Evolutionary conservation across 2,329 filamentous ascomycete genomes (phyloP), one percentile per base, ranked within the genome.

Genomic region (Colletotrichum sp.): DNA sequence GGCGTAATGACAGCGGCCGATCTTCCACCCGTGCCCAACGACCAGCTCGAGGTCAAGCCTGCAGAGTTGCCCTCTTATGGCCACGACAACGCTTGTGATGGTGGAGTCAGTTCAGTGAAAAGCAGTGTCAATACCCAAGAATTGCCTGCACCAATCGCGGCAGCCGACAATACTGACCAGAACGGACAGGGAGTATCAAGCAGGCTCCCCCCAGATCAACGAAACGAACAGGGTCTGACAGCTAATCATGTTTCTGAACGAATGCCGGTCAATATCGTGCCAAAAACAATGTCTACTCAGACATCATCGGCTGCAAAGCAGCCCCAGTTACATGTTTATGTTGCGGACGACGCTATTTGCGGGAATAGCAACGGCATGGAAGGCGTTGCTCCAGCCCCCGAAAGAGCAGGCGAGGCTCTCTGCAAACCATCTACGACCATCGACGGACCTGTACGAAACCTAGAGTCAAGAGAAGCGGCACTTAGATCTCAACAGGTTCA

Each of bases 11-110:
- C 70, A 27, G 64, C 56, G 9, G 32, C 72, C 2, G 58, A 66
- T 39, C 30, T 69, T 52, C 10, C 22, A 15, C 36, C 27, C 8
- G 10, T 48, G 10, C 16, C 28, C 13, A 79, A 18, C 60, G 78
- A 6, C 74, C 79, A 30, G 79, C 78, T 73, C 52, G 71, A 64
- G 5, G n/a, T 12, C 12, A 7, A 56, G 36, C 15, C 22, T 71
- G 12, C 27, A 25, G 22, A 18, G 25, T 25, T 28, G 16, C 62
- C 9, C 62, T 62, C 12, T 10, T 36, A 62, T 36, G 18, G n/a
- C 10, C 16, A 34, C 22, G 12, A 34, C 16, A 15, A 15, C n/a
- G n/a, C 43, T 52, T 25, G n/a, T 52, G 43, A 25, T 52, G 10
- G 43, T 52, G 43, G 43, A 18, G 43, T 52, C n/a, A 12, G n/a